phyloP scores from a whole-genome alignment of 148 eudicot genomes.

The Chenopodium quinoa region DNA sequence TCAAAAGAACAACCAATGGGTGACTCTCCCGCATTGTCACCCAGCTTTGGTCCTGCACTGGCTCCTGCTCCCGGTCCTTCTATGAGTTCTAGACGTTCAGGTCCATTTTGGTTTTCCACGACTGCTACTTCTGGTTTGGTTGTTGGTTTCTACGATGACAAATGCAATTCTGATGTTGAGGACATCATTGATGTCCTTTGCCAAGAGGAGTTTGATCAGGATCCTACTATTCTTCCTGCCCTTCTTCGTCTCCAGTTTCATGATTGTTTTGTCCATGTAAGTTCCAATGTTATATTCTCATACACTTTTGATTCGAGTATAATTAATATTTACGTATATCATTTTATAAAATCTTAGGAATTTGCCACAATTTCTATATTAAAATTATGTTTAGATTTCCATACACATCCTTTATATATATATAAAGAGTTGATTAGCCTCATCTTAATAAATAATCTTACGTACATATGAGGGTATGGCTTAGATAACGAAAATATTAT shows the following conservation, averaged over 20 bases:
- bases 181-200: not conserved
- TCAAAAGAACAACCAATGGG: not conserved
- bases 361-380: not conserved
- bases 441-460: not conserved
- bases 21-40: not conserved
- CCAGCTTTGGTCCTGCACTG: not conserved
- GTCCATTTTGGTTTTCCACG: not conserved
- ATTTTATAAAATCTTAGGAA: not conserved
- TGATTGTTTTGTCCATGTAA: slow-evolving; percentile 27
- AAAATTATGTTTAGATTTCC: too few relatives aligned
- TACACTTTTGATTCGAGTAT: too few relatives aligned
- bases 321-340: too few relatives aligned
- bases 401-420: too few relatives aligned
- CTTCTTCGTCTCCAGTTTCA: slow-evolving; percentile 28
- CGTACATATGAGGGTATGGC: too few relatives aligned
- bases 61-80: slow-evolving; percentile 6
- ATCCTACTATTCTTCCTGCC: slow-evolving; percentile 23
- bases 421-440: not conserved
- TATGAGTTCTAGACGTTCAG: not conserved
- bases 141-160: slow-evolving; percentile 12
- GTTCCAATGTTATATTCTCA: not conserved
- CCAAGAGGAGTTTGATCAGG: not conserved
- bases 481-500: too few relatives aligned
- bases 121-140: not conserved
- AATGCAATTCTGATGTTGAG: slow-evolving; percentile 17